These are phyloP conservation scores for Backusella luteola DNA, from an alignment of 192 early-diverging fungal species.

Conservation along the genomic window DNA sequence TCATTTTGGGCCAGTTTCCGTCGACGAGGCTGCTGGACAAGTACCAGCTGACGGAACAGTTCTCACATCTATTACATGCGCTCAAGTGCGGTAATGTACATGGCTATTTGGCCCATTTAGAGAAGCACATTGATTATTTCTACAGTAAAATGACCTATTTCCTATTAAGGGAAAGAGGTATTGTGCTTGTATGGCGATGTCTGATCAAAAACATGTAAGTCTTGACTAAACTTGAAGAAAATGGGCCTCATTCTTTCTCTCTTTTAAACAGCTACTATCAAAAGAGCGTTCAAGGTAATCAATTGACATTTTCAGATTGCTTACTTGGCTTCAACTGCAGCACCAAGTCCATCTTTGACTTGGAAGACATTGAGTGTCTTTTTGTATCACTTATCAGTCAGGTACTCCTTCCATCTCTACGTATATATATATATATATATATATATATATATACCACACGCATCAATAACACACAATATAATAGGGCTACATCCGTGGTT, in stretches of 20 bases:
- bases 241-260: too few species aligned
- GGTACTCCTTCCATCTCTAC: constrained; percentile 19
- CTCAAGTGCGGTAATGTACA: constrained; percentile 36
- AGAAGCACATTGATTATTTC: constrained; percentile 31
- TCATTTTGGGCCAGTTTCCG: constrained; percentile 43
- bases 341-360: constrained; percentile 23
- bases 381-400: constrained; percentile 47
- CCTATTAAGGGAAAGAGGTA: constrained; percentile 40
- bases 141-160: constrained; percentile 38
- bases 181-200: constrained; percentile 44
- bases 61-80: constrained; percentile 20
- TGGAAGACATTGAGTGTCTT: constrained; percentile 39
- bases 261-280: background rate
- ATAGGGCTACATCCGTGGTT: constrained; percentile 50
- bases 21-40: constrained; percentile 25
- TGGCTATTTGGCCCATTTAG: constrained; percentile 22
- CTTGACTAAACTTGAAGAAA: background rate
- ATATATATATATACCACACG: background rate
- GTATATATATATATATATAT: background rate
- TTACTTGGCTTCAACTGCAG: constrained; percentile 28
- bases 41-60: constrained; percentile 34
- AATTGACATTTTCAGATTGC: constrained; percentile 21
- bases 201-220: constrained; percentile 37
- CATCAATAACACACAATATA: background rate
- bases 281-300: background rate